Conservation (phyloP, 352 stramenopile genomes). For the Phytophthora kernoviae region DNA sequence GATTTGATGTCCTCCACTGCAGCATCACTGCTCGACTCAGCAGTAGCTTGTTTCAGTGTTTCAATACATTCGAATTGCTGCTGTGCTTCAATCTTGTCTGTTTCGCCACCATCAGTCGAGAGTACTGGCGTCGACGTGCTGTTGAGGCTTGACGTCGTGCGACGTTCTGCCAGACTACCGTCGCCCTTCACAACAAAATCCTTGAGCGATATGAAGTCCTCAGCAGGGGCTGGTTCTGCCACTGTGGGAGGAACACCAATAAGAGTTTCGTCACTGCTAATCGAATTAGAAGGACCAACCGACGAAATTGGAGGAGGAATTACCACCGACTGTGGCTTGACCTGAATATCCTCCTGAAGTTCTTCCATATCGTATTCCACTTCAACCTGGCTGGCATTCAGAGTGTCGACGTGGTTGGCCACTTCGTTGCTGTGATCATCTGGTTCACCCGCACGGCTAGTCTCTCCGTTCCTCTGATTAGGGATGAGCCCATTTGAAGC, state of each 20-base stretch:
- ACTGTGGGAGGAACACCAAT: neutral
- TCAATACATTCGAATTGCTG: conserved; percentile 7
- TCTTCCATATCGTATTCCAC: conserved; percentile 7
- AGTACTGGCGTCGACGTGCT: conserved; percentile 30
- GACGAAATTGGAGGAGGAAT: conserved; percentile 21
- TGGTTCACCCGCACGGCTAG: conserved; percentile 1
- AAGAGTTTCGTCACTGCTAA: conserved; percentile 17
- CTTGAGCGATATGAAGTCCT: conserved; percentile 59
- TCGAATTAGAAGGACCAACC: conserved; percentile 10
- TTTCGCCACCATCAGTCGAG: conserved; percentile 22
- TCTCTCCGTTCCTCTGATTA: conserved; percentile 4
- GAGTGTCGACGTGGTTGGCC: neutral
- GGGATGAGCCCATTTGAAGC: conserved; percentile 20
- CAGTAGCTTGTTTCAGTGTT: conserved; percentile 5
- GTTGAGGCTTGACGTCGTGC: conserved; percentile 25
- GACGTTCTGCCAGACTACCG: conserved; percentile 31
- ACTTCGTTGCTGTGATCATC: neutral
- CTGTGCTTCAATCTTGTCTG: conserved; percentile 16
- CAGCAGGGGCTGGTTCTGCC: conserved; percentile 6
- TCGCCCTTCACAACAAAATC: conserved; percentile 51
- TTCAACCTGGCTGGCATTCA: conserved; percentile 2
- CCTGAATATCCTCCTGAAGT: conserved; percentile 38
- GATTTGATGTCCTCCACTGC: conserved; percentile 4
- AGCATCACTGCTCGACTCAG: conserved; percentile 4
- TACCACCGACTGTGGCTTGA: conserved; percentile 10